Conservation (phyloP, 2,329 filamentous ascomycete species). For the Monilinia aucupariae region DNA sequence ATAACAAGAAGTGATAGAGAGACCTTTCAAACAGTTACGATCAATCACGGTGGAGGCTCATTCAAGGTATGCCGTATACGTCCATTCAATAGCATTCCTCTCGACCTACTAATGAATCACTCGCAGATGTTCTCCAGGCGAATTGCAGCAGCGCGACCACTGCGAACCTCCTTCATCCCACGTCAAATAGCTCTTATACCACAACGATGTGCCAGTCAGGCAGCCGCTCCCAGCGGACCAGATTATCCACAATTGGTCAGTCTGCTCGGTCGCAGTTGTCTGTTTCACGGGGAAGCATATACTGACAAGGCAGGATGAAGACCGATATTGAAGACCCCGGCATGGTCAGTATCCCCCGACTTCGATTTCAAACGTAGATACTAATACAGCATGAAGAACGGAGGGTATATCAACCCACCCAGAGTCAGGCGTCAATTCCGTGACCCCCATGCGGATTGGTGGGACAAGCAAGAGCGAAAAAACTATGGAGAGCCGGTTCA, state of each 20-base stretch:
- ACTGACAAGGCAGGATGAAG: constrained; percentile 28
- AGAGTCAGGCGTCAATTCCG: constrained; percentile 82
- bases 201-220: constrained; percentile 40
- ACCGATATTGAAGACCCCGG: constrained; percentile 59
- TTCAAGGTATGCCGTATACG: constrained; percentile 6
- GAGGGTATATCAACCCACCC: constrained; percentile 75
- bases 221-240: constrained; percentile 20
- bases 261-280: constrained; percentile 10
- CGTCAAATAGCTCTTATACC: constrained; percentile 50
- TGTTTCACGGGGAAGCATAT: background rate
- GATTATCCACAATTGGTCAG: constrained; percentile 33
- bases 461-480: constrained; percentile 93
- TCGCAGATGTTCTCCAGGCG: constrained; percentile 56
- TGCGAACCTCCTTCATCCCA: constrained; percentile 43
- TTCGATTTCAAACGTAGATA: constrained; percentile 5
- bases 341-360: constrained; percentile 47
- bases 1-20: background rate
- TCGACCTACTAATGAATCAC: constrained; percentile 9
- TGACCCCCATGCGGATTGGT: constrained; percentile 90
- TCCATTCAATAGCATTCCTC: no score
- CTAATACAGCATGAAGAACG: constrained; percentile 53
- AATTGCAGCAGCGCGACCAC: constrained; percentile 48
- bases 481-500: constrained; percentile 97
- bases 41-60: constrained; percentile 10
- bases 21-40: background rate